Conservation (phyloP, 2,329 filamentous ascomycete genomes). For the Fusarium ramigenum region DNA sequence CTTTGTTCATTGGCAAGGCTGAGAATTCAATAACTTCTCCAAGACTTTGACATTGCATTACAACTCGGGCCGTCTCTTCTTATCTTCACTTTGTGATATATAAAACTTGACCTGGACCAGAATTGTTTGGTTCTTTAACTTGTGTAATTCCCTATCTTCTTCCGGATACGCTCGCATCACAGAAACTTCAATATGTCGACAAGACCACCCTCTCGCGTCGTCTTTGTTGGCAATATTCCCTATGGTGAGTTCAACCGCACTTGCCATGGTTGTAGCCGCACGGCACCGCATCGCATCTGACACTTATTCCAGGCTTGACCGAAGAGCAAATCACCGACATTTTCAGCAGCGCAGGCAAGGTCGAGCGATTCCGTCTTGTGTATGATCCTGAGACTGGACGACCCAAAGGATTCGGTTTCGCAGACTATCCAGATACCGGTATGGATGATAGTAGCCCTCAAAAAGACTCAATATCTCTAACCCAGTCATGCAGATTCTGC, state of each 20-base stretch:
- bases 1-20: slow-evolving; percentile 36
- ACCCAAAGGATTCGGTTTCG: slow-evolving; percentile 96
- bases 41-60: slow-evolving; percentile 15
- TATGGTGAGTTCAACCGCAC: slow-evolving; percentile 65
- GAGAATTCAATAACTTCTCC: slow-evolving; percentile 35
- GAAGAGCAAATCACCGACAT: slow-evolving; percentile 97
- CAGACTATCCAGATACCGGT: slow-evolving; percentile 94
- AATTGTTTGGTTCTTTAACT: neutral
- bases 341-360: slow-evolving; percentile 88
- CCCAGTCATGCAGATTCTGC: slow-evolving; percentile 68
- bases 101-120: neutral
- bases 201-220: slow-evolving; percentile 79
- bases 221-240: slow-evolving; percentile 88
- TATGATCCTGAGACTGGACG: slow-evolving; percentile 95
- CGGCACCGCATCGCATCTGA: slow-evolving; percentile 33
- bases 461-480: slow-evolving; percentile 23
- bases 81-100: neutral
- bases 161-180: neutral
- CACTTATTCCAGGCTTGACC: slow-evolving; percentile 74
- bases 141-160: neutral
- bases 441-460: slow-evolving; percentile 37
- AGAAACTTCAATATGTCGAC: slow-evolving; percentile 64
- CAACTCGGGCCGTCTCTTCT: neutral
- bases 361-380: slow-evolving; percentile 90
- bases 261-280: neutral